A percentile compares a stretch with the other conserved stretches of the same genome.
These are phyloP conservation scores for Cystobasidiaceae sp. DNA, from an alignment of 1,284 basidiomycete genomes.

Conservation along the genomic window DNA sequence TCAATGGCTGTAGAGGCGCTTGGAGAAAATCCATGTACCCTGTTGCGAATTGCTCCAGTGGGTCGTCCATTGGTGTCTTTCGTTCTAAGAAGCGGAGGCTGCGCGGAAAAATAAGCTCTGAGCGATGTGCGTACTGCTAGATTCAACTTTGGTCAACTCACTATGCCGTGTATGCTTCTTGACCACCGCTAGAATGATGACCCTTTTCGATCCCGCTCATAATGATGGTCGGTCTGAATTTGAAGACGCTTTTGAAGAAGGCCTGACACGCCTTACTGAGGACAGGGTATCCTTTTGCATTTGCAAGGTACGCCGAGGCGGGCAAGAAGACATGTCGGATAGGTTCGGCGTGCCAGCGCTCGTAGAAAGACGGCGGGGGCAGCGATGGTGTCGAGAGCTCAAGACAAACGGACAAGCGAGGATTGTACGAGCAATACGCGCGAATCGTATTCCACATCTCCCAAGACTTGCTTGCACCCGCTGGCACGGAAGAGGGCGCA, in stretches of 20 bases:
- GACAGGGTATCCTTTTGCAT: slow-evolving; percentile 94
- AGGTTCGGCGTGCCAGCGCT: slow-evolving; percentile 88
- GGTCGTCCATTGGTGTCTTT: slow-evolving; percentile 53
- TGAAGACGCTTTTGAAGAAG: slow-evolving; percentile 81
- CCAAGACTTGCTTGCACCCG: slow-evolving; percentile 62
- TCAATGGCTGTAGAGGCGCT: slow-evolving; percentile 87
- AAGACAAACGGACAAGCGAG: slow-evolving; percentile 77
- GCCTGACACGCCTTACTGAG: slow-evolving; percentile 84
- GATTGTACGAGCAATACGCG: slow-evolving; percentile 78
- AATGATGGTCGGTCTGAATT: slow-evolving; percentile 63
- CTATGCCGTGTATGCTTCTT: slow-evolving; percentile 85
- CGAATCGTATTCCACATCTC: slow-evolving; percentile 97
- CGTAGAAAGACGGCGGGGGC: slow-evolving; percentile 60
- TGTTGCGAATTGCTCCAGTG: slow-evolving; percentile 79
- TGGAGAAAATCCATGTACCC: slow-evolving; percentile 95
- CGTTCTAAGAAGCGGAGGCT: slow-evolving; percentile 42
- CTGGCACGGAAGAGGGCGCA: slow-evolving; percentile 17
- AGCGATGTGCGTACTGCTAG: slow-evolving; percentile 49
- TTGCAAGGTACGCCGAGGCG: slow-evolving; percentile 84
- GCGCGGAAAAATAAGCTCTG: slow-evolving; percentile 43
- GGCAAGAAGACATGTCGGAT: slow-evolving; percentile 83
- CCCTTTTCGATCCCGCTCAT: slow-evolving; percentile 62
- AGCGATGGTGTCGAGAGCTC: slow-evolving; percentile 80
- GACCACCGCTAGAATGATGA: slow-evolving; percentile 71
- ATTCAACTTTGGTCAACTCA: not conserved